Conservation (phyloP, 805 yeast genomes). For the Kodamaea lidongshanica region DNA sequence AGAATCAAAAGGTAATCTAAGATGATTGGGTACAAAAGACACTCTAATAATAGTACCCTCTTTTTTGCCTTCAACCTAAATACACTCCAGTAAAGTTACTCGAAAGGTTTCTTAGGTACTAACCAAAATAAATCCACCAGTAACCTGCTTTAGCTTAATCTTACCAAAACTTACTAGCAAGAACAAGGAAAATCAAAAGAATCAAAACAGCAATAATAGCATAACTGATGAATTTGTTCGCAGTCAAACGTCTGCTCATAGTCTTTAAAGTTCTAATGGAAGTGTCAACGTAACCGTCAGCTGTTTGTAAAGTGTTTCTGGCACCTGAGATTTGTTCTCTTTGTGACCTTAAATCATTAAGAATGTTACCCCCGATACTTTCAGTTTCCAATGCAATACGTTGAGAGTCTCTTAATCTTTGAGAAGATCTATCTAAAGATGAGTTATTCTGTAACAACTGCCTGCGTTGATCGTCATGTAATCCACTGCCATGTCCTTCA, state of each 20-base stretch:
- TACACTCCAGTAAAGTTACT: neutral
- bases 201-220: constrained; percentile 87
- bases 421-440: constrained; percentile 73
- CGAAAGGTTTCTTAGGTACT: too few relatives aligned
- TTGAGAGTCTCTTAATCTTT: constrained; percentile 80
- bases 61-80: neutral
- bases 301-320: constrained; percentile 79
- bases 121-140: too few relatives aligned
- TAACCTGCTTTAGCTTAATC: too few relatives aligned
- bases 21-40: too few relatives aligned
- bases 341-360: constrained; percentile 84
- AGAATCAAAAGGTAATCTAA: too few relatives aligned
- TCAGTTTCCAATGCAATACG: constrained; percentile 92
- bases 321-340: constrained; percentile 86
- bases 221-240: constrained; percentile 83
- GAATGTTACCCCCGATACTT: constrained; percentile 80
- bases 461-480: constrained; percentile 66
- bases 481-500: constrained; percentile 18
- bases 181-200: constrained; percentile 70
- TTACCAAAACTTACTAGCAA: constrained; percentile 74
- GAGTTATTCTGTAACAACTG: constrained; percentile 73
- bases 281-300: constrained; percentile 89
- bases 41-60: too few relatives aligned
- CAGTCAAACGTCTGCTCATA: constrained; percentile 90
- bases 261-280: constrained; percentile 78